A percentile compares a stretch with the other conserved stretches of the same genome.
Evolutionary conservation across 2,329 filamentous ascomycete species (phyloP).

Genomic region (Davidsoniella neocaledoniae): DNA sequence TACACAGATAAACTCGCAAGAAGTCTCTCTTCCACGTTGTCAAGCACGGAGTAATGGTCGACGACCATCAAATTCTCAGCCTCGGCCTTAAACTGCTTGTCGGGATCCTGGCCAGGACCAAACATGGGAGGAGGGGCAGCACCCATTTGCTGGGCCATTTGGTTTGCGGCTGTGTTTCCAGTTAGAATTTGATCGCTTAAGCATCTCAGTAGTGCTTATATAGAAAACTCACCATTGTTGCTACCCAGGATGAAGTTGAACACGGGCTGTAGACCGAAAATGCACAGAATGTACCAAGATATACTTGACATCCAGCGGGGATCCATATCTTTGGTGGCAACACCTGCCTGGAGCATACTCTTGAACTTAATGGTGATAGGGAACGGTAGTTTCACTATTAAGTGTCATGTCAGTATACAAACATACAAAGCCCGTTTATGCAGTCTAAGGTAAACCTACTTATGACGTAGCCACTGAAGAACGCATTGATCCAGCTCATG

Average conservation of each 20-base stretch:
- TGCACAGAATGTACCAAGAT: conserved; percentile 96
- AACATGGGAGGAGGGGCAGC: conserved; percentile 66
- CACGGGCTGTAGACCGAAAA: conserved; percentile 90
- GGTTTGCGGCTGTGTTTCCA: conserved; percentile 48
- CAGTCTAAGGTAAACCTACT: conserved; percentile 32
- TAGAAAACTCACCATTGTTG: conserved; percentile 60
- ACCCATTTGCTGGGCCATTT: conserved; percentile 81
- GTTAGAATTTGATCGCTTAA: neutral
- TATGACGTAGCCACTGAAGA: conserved; percentile 96
- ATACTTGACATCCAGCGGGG: conserved; percentile 97
- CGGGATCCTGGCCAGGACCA: conserved; percentile 80
- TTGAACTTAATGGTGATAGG: conserved; percentile 98
- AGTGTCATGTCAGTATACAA: neutral
- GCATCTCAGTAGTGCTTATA: conserved; percentile 12
- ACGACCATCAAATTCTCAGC: conserved; percentile 91
- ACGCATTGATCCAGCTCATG: conserved; percentile 99
- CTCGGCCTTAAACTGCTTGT: conserved; percentile 87
- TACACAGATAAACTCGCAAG: conserved; percentile 23
- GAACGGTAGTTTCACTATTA: conserved; percentile 80
- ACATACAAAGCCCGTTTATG: neutral
- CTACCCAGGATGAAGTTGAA: conserved; percentile 94
- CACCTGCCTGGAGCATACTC: conserved; percentile 95
- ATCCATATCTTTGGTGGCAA: conserved; percentile 89
- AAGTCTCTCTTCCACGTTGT: conserved; percentile 73
- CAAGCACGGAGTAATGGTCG: conserved; percentile 82